Base-by-base conservation (phyloP, 805 yeast genomes). In the Pichia thaimueangensis region DNA sequence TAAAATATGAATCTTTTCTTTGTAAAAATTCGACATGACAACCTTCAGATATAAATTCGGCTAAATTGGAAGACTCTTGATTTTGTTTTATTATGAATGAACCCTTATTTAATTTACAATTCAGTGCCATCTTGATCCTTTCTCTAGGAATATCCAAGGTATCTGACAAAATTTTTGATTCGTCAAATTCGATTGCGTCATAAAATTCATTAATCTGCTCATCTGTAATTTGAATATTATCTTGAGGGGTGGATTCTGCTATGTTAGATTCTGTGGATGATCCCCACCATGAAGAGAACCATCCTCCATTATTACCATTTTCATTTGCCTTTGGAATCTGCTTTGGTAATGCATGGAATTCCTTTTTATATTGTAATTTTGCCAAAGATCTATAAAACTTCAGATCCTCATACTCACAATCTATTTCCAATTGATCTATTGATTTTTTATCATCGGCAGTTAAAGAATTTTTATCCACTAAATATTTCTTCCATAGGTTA, bases 121-220 rank as follows among this genome's bases (percentile, higher is more conserved):
- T 71, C 4, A 91, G 55, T 47, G 82, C 83, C 41, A 82, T 55
- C n/a, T 75, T 75, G 5, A 83, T 75, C 28, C 86, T 66, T 45
- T 87, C 94, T 41, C 78, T 74, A 0, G 96, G 95, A 2, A 84
- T 55, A 45, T 83, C 81, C 6, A 79, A 63, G 1, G 81, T 65
- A 23, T 77, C 78, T 1, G 70, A 54, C 1, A 74, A 42, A 1
- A 67, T 67, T 37, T 73, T 68, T 17, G 69, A 62, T 47, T 89
- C 96, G 52, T 89, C 86, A 52, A 81, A 89, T 48, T 89, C 99
- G 49, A 93, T 89, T 0, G 97, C 95, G 47, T 86, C 95, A 56
- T 87, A 89, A 17, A 93, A 68, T 45, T 94, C 98, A 56, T 86
- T 73, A 48, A 86, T 73, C 56, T 93, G 96, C 51, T 88, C 95